A percentile compares a stretch with the other conserved stretches of the same genome.
phyloP scores from a whole-genome alignment of 257 asterid species.

The Vinca minor region DNA sequence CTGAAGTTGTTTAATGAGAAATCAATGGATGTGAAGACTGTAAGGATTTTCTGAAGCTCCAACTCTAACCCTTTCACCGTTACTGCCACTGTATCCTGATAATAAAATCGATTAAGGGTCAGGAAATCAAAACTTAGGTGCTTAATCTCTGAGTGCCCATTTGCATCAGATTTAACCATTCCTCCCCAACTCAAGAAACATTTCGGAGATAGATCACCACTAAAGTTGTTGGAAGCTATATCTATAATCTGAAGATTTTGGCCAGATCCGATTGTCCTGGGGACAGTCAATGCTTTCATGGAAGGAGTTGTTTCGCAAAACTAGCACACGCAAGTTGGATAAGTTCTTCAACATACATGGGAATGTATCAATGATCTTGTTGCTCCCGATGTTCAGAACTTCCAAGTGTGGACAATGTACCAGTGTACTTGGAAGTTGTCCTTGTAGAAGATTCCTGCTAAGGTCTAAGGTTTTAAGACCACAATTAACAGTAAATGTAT shows the following conservation, averaged over 20 bases:
- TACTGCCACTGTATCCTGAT: slow-evolving; percentile 46
- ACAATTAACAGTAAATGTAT: slow-evolving; percentile 21
- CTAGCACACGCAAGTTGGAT: slow-evolving; percentile 14
- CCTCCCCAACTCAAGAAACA: slow-evolving; percentile 23
- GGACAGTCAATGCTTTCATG: slow-evolving; percentile 26
- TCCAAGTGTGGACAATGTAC: slow-evolving; percentile 27
- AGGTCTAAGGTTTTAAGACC: slow-evolving; percentile 32
- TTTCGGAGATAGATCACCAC: slow-evolving; percentile 16
- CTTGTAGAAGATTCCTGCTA: slow-evolving; percentile 24
- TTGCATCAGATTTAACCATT: slow-evolving; percentile 15
- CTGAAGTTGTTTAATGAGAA: slow-evolving; percentile 41
- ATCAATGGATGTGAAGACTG: slow-evolving; percentile 29
- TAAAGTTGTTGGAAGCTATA: slow-evolving; percentile 26
- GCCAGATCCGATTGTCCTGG: slow-evolving; percentile 12
- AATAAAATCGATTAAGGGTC: slow-evolving; percentile 23
- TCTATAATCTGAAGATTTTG: slow-evolving; percentile 29
- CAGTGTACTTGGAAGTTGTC: slow-evolving; percentile 34
- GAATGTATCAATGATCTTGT: slow-evolving; percentile 27
- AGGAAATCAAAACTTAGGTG: slow-evolving; percentile 19
- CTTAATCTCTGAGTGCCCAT: slow-evolving; percentile 10
- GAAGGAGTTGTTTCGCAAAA: slow-evolving; percentile 21
- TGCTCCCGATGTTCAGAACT: slow-evolving; percentile 41
- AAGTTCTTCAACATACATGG: slow-evolving; percentile 26
- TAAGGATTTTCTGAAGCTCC: slow-evolving; percentile 52
- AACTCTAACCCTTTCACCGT: slow-evolving; percentile 50